phyloP scores from a whole-genome alignment of 2,329 filamentous ascomycete species.

The Tolypocladium nubicola region DNA sequence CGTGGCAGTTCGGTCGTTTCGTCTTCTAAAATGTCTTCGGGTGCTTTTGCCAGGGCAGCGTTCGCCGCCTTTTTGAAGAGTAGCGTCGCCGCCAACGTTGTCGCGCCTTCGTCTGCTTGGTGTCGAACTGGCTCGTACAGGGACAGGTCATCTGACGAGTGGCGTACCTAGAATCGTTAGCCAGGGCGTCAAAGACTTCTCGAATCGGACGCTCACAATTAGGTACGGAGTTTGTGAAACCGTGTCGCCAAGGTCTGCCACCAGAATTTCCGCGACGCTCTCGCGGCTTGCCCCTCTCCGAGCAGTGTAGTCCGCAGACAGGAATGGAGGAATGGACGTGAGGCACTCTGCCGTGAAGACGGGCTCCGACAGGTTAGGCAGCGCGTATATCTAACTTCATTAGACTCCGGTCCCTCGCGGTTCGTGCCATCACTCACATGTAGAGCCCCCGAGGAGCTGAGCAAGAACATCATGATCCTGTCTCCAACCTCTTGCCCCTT shows the following conservation, averaged over 20 bases:
- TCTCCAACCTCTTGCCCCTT: constrained; percentile 28
- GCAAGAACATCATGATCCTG: constrained; percentile 62
- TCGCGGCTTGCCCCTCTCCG: constrained; percentile 65
- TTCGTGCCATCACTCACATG: constrained; percentile 42
- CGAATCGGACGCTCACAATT: constrained; percentile 45
- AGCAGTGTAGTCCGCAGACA: constrained; percentile 60
- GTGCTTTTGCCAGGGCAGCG: constrained; percentile 50
- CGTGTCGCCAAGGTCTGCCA: constrained; percentile 75
- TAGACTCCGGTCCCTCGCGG: background rate
- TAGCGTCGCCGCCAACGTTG: constrained; percentile 42
- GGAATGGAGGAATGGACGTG: constrained; percentile 63
- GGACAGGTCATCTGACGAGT: constrained; percentile 69
- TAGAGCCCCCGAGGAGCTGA: constrained; percentile 64
- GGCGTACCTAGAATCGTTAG: constrained; percentile 49
- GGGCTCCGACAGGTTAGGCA: constrained; percentile 61
- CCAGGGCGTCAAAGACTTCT: too few relatives aligned
- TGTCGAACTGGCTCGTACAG: constrained; percentile 73
- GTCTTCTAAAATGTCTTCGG: constrained; percentile 38
- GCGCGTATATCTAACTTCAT: constrained; percentile 53
- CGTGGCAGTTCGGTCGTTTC: constrained; percentile 34
- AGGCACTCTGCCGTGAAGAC: constrained; percentile 69
- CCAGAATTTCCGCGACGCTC: constrained; percentile 64
- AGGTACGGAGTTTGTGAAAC: constrained; percentile 65
- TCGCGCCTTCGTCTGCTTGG: constrained; percentile 21
- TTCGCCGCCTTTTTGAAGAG: constrained; percentile 71